Evolutionary conservation across 495 filamentous ascomycete species (phyloP).

Genomic region (Xanthoparmelia taractica): DNA sequence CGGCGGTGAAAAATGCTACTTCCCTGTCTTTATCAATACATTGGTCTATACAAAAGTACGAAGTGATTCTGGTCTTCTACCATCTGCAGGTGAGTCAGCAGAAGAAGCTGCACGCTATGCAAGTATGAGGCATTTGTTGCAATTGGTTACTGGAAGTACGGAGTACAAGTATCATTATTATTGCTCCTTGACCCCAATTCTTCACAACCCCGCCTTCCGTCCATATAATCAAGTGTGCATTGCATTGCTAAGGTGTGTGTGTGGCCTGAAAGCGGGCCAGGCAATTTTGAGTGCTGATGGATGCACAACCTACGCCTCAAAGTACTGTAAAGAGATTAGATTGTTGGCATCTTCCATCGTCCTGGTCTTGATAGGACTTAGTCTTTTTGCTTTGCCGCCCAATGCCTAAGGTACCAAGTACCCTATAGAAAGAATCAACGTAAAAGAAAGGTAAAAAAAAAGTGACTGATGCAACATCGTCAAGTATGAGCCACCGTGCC

Average conservation of each 20-base stretch:
- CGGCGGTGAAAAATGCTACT: background rate
- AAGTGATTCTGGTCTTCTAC: too few species aligned
- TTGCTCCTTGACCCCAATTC: background rate
- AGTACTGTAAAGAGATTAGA: background rate
- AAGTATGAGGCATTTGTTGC: slow-evolving; percentile 4
- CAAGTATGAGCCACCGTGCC: too few species aligned
- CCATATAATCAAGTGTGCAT: background rate
- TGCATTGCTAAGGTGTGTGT: background rate
- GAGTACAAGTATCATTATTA: too few species aligned
- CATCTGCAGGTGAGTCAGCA: background rate
- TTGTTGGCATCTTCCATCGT: too few species aligned
- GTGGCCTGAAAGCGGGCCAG: background rate
- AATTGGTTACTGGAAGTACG: background rate
- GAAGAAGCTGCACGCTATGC: background rate
- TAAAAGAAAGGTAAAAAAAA: too few species aligned
- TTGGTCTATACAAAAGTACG: background rate
- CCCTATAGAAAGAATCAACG: too few species aligned
- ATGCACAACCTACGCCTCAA: background rate
- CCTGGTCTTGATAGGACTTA: too few species aligned
- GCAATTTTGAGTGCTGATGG: background rate
- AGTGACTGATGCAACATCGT: too few species aligned
- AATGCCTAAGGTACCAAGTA: too few species aligned
- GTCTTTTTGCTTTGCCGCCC: too few species aligned
- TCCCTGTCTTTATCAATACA: background rate
- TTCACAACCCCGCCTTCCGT: background rate